Base-by-base conservation (phyloP, 192 early-diverging fungal species). In the Gaertneriomyces sp. region DNA sequence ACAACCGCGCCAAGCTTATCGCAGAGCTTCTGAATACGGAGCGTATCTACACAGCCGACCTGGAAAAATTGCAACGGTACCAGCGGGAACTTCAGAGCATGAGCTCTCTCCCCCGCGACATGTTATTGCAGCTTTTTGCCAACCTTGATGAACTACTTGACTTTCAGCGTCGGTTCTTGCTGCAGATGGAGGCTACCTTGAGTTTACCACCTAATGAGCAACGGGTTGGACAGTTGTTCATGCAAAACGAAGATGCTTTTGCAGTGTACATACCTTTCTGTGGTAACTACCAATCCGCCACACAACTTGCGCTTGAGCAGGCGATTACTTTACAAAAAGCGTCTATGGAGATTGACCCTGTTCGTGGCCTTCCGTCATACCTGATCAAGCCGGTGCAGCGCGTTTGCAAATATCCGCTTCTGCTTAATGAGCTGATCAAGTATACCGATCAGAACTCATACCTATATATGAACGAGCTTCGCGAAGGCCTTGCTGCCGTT, bases 321-420 rank as follows among this genome's bases (percentile, higher is more conserved):
- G 64, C 69, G 19, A 73, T 74, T 14, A 33, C 41, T 42, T 49
- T 79, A 80, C 79, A 82, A 78, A 63, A 70, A 86, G 63, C 73
- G 76, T 33, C 80, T 85, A 33, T 33, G 25, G 68, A 79, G 88
- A 63, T 90, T 89, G 91, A 95, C 51, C 93, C 93, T 19, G 84
- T 83, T 58, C 89, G 93, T 61, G 90, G 88, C 74, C 74, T 99
- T 63, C 91, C 91, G 16, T 91, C 89, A 6, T 90, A 91, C 77
- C 81, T 99, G 56, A 99, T 99, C 79, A 95, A 97, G 66, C 97
- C 97, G 3, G 86, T 99, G 7, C 97, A 99, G 76, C 86, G 97
- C 53, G 91, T 98, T 61, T 96, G 95, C 81, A 95, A 95, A 81
- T 99, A 99, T 77, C 95, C 95, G 45, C 76, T 99, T 58, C 83